Percentiles rank a stretch among this genome's conserved stretches.
Conservation (phyloP, 345 rosid species). For the Eucalyptus polyanthemos region DNA sequence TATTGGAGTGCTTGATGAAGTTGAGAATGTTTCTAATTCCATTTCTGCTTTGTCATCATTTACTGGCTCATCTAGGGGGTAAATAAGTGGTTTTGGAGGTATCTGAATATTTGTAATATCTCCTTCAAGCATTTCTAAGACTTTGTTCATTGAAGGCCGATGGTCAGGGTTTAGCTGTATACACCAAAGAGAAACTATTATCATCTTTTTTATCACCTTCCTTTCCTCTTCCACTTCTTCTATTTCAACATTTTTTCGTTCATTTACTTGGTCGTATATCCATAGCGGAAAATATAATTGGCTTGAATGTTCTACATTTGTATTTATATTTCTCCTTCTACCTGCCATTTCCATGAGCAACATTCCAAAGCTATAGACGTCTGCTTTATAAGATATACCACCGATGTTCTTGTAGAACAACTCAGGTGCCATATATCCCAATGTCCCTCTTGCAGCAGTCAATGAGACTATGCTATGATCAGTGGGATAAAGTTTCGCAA, state of each 20-base stretch:
- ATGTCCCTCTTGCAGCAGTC: not conserved
- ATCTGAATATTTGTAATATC: not conserved
- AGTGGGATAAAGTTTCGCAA: not conserved
- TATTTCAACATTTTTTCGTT: not conserved
- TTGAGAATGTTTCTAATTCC: not conserved
- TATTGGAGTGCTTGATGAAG: not conserved
- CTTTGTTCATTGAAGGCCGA: not conserved
- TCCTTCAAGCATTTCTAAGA: not conserved
- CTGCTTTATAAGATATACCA: not conserved
- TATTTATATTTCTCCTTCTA: not conserved
- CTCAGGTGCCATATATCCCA: not conserved
- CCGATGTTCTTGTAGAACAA: not conserved
- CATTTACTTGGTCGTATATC: not conserved
- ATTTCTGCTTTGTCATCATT: not conserved
- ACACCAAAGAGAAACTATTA: not conserved
- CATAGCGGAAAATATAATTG: accelerated
- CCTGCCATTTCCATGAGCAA: not conserved
- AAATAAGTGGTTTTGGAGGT: not conserved
- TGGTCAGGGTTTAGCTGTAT: not conserved
- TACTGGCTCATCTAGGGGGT: accelerated
- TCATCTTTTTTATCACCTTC: not conserved
- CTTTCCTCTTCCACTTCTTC: not conserved
- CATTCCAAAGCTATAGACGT: not conserved
- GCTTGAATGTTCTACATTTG: not conserved
- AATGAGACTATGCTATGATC: not conserved